Base-by-base conservation (phyloP, 1,139 yeast genomes). In the Hemisphaericaspora lyxosophila region DNA sequence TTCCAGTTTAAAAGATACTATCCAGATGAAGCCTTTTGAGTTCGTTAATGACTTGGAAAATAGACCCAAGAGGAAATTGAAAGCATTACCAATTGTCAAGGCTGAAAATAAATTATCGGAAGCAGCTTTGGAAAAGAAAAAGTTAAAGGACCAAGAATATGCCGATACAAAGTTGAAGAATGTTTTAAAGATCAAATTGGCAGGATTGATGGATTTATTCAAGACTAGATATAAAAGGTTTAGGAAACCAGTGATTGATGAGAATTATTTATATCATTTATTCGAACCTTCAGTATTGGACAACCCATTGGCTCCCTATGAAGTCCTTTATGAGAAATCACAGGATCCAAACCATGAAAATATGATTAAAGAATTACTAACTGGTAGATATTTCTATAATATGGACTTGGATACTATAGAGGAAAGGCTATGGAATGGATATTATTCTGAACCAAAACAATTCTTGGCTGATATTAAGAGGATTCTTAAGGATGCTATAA, bases 371-470 rank as follows among this genome's bases (percentile, higher is more conserved):
- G 97, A 94, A 52, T 68, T 79, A 5, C 60, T 80, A 0, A 84
- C 95, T 0, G 95, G 95, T 2, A 78, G 75, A 41, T 73, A 71
- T 48, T 92, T 71, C 56, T 75, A 73, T 63, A 92, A 92, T 51
- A 94, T 92, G 87, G 98, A 92, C 55, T 69, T 94, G 43, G 98
- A 92, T 56, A 82, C 89, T 13, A 80, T 94, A 34, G 99, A 92
- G 54, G 98, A 92, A 55, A 73, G 98, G 41, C 66, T 94, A 40
- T 92, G 98, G 98, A 92, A 92, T 60, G 98, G 98, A 0, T 92
- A 67, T 58, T 92, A 94, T 55, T 83, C 90, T 24, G 97, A 90
- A 52, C 97, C 98, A 11, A 83, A 80, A 49, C 97, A 92, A 57
- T 90, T 86, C 55, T 63, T 90, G 50, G 79, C 75, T 49, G 98